Evolutionary conservation across 2,329 filamentous ascomycete genomes (phyloP).

Genomic region (Penicillium polonicum): DNA sequence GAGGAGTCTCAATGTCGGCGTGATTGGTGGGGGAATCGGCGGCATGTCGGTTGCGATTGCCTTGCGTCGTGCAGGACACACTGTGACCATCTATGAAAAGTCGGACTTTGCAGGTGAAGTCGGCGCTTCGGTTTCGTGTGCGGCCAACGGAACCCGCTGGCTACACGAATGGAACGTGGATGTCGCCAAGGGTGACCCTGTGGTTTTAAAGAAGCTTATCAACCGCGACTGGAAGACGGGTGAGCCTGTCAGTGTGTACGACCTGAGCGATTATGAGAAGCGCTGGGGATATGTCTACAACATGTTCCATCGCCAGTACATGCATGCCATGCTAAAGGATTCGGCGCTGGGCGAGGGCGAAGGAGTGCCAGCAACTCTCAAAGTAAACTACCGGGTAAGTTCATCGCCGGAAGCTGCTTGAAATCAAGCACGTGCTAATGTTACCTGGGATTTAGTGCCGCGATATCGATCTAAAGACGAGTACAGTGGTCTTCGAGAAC

Average conservation of each 20-base stretch:
- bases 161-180: slow-evolving; percentile 68
- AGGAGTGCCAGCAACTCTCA: slow-evolving; percentile 54
- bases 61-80: slow-evolving; percentile 54
- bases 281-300: slow-evolving; percentile 66
- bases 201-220: slow-evolving; percentile 65
- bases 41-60: slow-evolving; percentile 54
- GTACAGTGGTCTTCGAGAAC: slow-evolving; percentile 55
- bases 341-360: slow-evolving; percentile 54
- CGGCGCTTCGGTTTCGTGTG: slow-evolving; percentile 66
- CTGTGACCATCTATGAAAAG: slow-evolving; percentile 64
- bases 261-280: slow-evolving; percentile 62
- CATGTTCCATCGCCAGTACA: slow-evolving; percentile 68
- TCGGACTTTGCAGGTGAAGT: slow-evolving; percentile 67
- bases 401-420: too few relatives aligned
- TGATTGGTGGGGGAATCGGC: slow-evolving; percentile 56
- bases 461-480: slow-evolving; percentile 53
- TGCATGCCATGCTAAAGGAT: slow-evolving; percentile 67
- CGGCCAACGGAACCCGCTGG: slow-evolving; percentile 69
- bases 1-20: slow-evolving; percentile 48
- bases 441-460: slow-evolving; percentile 36
- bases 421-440: neutral
- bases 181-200: slow-evolving; percentile 62
- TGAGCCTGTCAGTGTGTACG: slow-evolving; percentile 63
- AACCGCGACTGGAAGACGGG: slow-evolving; percentile 70
- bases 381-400: slow-evolving; percentile 55